A percentile compares a stretch with the other conserved stretches of the same genome.
phyloP scores from a whole-genome alignment of 257 asterid species.

The Solanum medicagineum region DNA sequence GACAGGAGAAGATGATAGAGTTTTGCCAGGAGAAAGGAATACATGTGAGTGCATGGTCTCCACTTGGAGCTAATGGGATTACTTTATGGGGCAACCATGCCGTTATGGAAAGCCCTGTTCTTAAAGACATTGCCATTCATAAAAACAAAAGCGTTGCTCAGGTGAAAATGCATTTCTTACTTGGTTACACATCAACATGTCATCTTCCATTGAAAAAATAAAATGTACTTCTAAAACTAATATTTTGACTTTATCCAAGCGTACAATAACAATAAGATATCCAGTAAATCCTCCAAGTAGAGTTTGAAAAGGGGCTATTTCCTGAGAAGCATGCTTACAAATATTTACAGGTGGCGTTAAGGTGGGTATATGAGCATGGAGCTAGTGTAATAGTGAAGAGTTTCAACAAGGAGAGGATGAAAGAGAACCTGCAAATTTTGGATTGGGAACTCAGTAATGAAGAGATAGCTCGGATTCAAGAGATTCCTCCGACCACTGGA shows the following conservation, averaged over 20 bases:
- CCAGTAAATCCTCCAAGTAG: rapidly evolving
- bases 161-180: conserved; percentile 7
- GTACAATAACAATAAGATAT: too few relatives aligned
- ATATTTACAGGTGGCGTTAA: conserved; percentile 1
- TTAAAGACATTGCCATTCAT: conserved; percentile 23
- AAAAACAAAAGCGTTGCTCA: conserved; percentile 24
- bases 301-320: too few relatives aligned
- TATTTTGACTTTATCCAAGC: too few relatives aligned
- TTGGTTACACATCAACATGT: neutral
- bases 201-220: too few relatives aligned
- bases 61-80: conserved; percentile 31
- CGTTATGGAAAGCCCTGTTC: conserved; percentile 29
- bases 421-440: conserved; percentile 1
- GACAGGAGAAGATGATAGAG: conserved; percentile 27
- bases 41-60: conserved; percentile 42
- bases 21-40: conserved; percentile 27
- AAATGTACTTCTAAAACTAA: too few relatives aligned
- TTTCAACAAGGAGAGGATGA: neutral
- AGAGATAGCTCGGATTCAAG: conserved; percentile 18
- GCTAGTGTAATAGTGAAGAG: conserved; percentile 5
- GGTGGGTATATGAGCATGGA: conserved; percentile 18
- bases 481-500: conserved; percentile 20
- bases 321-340: neutral
- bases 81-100: conserved; percentile 19
- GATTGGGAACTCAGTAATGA: conserved; percentile 18